A percentile compares a stretch with the other conserved stretches of the same genome.
These are phyloP conservation scores for Botrytis fragariae DNA, from an alignment of 2,329 filamentous ascomycete genomes.

Conservation along the genomic window DNA sequence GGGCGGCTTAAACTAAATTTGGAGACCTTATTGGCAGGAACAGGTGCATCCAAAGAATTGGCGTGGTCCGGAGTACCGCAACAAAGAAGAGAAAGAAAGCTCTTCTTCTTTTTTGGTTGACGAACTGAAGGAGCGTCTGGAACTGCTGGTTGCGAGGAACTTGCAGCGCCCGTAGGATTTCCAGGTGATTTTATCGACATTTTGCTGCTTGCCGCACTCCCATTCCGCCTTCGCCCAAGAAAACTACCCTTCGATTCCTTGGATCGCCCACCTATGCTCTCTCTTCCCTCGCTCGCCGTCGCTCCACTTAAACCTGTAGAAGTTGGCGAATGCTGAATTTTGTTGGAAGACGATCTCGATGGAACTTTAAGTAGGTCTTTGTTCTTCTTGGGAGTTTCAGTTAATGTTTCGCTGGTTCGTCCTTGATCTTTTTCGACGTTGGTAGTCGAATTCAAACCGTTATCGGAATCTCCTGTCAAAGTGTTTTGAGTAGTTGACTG, in stretches of 20 bases:
- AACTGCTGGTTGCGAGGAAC: slow-evolving; percentile 38
- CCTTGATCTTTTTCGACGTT: slow-evolving; percentile 34
- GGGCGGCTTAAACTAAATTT: slow-evolving; percentile 40
- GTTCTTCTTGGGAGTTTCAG: slow-evolving; percentile 42
- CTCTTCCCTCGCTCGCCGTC: slow-evolving; percentile 57
- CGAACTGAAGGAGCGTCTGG: slow-evolving; percentile 35
- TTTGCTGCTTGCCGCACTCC: slow-evolving; percentile 64
- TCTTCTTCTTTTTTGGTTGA: slow-evolving; percentile 42
- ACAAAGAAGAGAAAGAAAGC: slow-evolving; percentile 48
- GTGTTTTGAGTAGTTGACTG: slow-evolving; percentile 36
- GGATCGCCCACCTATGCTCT: slow-evolving; percentile 62
- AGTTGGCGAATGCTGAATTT: slow-evolving; percentile 57
- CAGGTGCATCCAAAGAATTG: slow-evolving; percentile 42
- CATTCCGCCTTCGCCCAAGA: slow-evolving; percentile 60
- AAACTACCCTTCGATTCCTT: slow-evolving; percentile 66
- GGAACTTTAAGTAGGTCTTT: slow-evolving; percentile 56
- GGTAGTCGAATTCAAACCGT: slow-evolving; percentile 30
- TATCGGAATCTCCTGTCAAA: slow-evolving; percentile 35
- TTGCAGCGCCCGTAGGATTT: slow-evolving; percentile 41
- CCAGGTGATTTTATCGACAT: slow-evolving; percentile 50
- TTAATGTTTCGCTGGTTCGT: slow-evolving; percentile 29
- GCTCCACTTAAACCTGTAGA: slow-evolving; percentile 59
- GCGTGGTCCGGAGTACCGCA: slow-evolving; percentile 45
- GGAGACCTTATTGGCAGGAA: slow-evolving; percentile 47
- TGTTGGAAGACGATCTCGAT: slow-evolving; percentile 61